A percentile compares a stretch with the other conserved stretches of the same genome.
Evolutionary conservation across 2,329 filamentous ascomycete species (phyloP).

Genomic region (Botrytis hyacinthi): DNA sequence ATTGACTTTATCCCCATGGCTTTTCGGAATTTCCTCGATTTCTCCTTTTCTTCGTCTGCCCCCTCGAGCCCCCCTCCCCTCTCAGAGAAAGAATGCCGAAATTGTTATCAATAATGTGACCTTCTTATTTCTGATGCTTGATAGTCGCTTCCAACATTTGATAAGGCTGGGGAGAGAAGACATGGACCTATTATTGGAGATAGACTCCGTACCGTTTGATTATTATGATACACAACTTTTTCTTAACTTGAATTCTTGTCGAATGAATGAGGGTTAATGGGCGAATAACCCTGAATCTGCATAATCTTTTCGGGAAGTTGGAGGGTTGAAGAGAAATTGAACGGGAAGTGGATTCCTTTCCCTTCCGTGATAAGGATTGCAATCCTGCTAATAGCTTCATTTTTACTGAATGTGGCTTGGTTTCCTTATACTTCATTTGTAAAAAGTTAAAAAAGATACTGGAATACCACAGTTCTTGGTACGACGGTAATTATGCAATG

Average conservation of each 20-base stretch:
- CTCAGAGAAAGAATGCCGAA: not conserved
- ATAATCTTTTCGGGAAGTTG: constrained; percentile 4
- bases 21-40: not conserved
- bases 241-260: not conserved
- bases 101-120: not conserved
- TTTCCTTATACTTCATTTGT: not conserved
- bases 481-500: not conserved
- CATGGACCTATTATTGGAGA: not conserved
- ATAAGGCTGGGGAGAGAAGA: not conserved
- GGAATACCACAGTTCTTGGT: not conserved
- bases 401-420: constrained; percentile 11
- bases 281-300: not conserved
- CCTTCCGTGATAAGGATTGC: constrained; percentile 8
- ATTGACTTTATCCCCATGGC: not conserved
- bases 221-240: constrained; percentile 1
- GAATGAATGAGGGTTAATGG: not conserved
- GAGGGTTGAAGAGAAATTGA: not conserved
- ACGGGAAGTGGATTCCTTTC: constrained; percentile 12
- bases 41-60: not conserved
- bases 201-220: not conserved
- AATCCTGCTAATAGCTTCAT: constrained; percentile 10
- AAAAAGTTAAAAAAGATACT: not conserved
- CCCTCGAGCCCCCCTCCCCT: not conserved
- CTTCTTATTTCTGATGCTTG: not conserved
- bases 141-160: not conserved